phyloP scores from a whole-genome alignment of 768 basidiomycete species.

The Peribolospora baueri region DNA sequence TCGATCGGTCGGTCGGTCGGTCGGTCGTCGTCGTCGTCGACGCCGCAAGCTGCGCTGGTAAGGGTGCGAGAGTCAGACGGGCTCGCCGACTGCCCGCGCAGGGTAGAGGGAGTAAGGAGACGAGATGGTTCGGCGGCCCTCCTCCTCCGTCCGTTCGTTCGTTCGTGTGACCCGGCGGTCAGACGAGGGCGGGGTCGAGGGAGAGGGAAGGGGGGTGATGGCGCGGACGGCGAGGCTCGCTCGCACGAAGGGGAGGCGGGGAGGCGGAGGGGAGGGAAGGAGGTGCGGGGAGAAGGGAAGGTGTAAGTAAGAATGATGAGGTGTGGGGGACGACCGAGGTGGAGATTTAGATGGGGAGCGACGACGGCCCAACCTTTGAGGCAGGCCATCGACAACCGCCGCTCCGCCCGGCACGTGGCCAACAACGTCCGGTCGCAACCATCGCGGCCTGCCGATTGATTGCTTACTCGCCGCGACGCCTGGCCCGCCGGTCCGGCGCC shows the following conservation, averaged over 20 bases:
- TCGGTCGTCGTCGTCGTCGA: background rate
- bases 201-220: background rate
- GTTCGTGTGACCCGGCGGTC: background rate
- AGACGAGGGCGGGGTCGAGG: background rate
- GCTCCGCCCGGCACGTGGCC: no score
- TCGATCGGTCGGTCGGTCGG: background rate
- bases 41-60: background rate
- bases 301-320: background rate
- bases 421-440: no score
- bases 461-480: no score
- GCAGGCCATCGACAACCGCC: no score
- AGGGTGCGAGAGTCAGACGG: background rate
- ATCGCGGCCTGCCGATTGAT: no score
- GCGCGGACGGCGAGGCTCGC: background rate
- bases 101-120: background rate
- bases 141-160: no score
- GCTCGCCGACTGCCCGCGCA: background rate
- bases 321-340: background rate
- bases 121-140: background rate
- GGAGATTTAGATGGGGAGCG: background rate
- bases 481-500: no score
- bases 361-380: no score
- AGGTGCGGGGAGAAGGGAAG: background rate
- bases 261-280: constrained; percentile 4
- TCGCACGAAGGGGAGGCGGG: constrained; percentile 3